Evolutionary conservation across 192 early-diverging fungal genomes (phyloP).

Genomic region (Coemansia sp.): DNA sequence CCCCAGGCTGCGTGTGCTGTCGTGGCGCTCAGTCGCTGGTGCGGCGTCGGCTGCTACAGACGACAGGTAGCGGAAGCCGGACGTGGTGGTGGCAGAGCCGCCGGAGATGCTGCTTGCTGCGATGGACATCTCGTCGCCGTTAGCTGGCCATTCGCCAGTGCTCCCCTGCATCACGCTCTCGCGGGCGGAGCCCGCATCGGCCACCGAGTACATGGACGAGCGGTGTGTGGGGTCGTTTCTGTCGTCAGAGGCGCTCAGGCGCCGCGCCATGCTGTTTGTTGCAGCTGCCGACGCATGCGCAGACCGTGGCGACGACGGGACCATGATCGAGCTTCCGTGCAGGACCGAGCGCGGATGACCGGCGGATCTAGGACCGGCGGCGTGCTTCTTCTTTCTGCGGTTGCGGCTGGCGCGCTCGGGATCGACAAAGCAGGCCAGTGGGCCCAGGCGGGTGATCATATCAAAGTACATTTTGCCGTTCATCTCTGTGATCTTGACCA

Average conservation of each 20-base stretch:
- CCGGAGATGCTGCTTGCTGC: conserved; percentile 31
- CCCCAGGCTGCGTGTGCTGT: conserved; percentile 35
- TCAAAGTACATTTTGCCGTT: conserved; percentile 53
- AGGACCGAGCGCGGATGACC: conserved; percentile 33
- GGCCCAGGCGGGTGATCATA: conserved; percentile 46
- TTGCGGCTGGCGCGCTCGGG: conserved; percentile 47
- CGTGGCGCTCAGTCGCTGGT: conserved; percentile 17
- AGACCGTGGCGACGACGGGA: conserved; percentile 27
- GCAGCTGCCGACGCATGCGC: conserved; percentile 20
- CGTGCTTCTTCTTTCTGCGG: conserved; percentile 42
- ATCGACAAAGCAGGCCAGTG: conserved; percentile 43
- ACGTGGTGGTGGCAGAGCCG: conserved; percentile 18
- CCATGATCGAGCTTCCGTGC: conserved; percentile 42
- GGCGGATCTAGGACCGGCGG: conserved; percentile 14
- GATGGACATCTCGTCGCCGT: conserved; percentile 43
- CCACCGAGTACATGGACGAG: conserved; percentile 31
- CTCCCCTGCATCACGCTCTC: conserved; percentile 25
- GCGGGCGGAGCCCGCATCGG: conserved; percentile 4
- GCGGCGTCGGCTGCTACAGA: neutral
- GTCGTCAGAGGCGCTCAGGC: conserved; percentile 32
- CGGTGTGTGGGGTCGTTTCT: conserved; percentile 12
- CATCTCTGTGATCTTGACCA: conserved; percentile 56
- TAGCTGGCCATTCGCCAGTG: conserved; percentile 18
- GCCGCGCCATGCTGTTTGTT: conserved; percentile 39
- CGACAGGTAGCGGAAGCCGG: conserved; percentile 17